Conservation (phyloP, 345 rosid genomes). For the Brassica nigra region DNA sequence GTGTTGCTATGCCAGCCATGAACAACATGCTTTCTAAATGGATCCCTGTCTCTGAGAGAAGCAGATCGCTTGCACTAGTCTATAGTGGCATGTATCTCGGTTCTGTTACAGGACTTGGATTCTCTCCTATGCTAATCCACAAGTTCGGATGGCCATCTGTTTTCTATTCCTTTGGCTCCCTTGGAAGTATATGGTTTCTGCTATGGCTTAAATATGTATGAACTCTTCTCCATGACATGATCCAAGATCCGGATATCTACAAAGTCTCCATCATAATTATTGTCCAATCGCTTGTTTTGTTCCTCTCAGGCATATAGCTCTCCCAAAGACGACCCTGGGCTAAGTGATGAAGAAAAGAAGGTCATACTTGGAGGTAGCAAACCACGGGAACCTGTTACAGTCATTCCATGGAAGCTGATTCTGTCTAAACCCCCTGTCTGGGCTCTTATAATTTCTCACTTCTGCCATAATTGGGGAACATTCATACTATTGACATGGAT, state of each 20-base stretch:
- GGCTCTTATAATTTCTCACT: slow-evolving; percentile 95
- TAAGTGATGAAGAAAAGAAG: slow-evolving; percentile 63
- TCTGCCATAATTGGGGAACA: slow-evolving; percentile 99
- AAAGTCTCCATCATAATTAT: too few relatives aligned
- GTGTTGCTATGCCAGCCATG: slow-evolving; percentile 99
- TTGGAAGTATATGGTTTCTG: slow-evolving; percentile 88
- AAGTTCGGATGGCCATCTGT: slow-evolving; percentile 97
- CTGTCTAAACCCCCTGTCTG: slow-evolving; percentile 93
- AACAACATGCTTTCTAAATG: slow-evolving; percentile 94
- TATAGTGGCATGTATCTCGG: slow-evolving; percentile 99
- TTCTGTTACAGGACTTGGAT: slow-evolving; percentile 84
- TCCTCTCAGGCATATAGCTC: slow-evolving; percentile 78
- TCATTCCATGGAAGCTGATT: slow-evolving; percentile 93
- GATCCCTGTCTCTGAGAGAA: slow-evolving; percentile 99
- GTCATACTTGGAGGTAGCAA: slow-evolving; percentile 63
- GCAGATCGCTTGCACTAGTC: slow-evolving; percentile 93
- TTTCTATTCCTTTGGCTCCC: slow-evolving; percentile 91
- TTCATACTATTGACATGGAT: slow-evolving; percentile 96
- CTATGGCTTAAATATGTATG: slow-evolving; percentile 71
- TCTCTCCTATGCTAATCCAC: slow-evolving; percentile 82
- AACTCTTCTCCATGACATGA: too few relatives aligned
- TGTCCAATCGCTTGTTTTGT: neutral
- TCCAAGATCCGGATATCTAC: too few relatives aligned
- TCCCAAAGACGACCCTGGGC: slow-evolving; percentile 78
- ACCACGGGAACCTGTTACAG: slow-evolving; percentile 78